Percentiles rank a stretch among this genome's conserved stretches.
These are phyloP conservation scores for Globisporangium emineosum DNA, from an alignment of 352 stramenopile genomes.

Conservation along the genomic window DNA sequence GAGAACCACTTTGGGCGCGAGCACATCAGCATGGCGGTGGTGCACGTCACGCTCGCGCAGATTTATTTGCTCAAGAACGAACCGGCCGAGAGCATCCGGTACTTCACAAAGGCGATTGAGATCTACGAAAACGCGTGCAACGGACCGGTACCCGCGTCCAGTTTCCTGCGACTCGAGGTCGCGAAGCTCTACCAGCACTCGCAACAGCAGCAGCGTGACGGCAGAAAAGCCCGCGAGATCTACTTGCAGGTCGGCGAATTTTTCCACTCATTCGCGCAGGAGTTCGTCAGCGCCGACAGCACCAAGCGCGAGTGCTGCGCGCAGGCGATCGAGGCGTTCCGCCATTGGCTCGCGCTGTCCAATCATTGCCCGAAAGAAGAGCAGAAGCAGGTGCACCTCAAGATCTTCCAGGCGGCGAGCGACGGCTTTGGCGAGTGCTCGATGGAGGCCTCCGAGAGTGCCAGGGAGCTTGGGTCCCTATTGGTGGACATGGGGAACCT, in stretches of 20 bases:
- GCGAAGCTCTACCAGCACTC: constrained; percentile 45
- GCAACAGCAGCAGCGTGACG: constrained; percentile 10
- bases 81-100: constrained; percentile 32
- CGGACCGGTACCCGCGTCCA: constrained; percentile 49
- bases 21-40: constrained; percentile 47
- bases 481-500: constrained; percentile 44
- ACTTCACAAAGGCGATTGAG: constrained; percentile 43
- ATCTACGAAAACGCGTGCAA: constrained; percentile 59
- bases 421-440: constrained; percentile 67
- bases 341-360: constrained; percentile 37
- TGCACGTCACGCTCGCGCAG: constrained; percentile 55
- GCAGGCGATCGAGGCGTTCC: constrained; percentile 58
- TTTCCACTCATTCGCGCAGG: constrained; percentile 54
- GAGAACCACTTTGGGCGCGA: constrained; percentile 43
- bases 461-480: constrained; percentile 33
- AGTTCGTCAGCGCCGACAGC: constrained; percentile 47
- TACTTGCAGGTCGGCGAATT: constrained; percentile 48
- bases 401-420: constrained; percentile 39
- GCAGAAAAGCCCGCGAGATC: constrained; percentile 10
- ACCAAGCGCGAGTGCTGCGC: constrained; percentile 58
- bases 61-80: constrained; percentile 42
- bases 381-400: constrained; percentile 34
- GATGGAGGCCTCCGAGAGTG: constrained; percentile 47
- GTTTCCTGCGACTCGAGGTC: constrained; percentile 57
- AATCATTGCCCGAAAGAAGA: constrained; percentile 26